These are phyloP conservation scores for Saccharomycopsis fermentans DNA, from an alignment of 805 yeast species.

Conservation along the genomic window DNA sequence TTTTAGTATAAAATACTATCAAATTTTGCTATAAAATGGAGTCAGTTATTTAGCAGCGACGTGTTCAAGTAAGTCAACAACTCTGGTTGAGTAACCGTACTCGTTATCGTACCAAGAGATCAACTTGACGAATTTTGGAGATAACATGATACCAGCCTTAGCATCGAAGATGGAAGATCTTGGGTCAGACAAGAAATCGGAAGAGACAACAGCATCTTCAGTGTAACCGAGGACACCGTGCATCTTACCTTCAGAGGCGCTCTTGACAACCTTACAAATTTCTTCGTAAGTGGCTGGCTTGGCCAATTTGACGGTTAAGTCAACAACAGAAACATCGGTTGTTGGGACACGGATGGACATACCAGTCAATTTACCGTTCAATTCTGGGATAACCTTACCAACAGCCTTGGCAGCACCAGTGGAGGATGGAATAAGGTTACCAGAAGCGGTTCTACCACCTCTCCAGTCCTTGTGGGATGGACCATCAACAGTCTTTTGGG, in stretches of 20 bases:
- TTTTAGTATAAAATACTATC: no score
- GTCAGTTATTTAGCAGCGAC: not conserved
- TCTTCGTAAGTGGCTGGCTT: conserved; percentile 73
- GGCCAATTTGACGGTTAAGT: conserved; percentile 75
- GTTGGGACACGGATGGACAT: conserved; percentile 92
- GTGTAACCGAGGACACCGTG: conserved; percentile 85
- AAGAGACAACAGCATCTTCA: conserved; percentile 83
- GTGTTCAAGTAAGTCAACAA: conserved; percentile 60
- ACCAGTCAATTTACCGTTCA: conserved; percentile 91
- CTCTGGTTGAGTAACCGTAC: conserved; percentile 94
- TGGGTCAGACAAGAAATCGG: conserved; percentile 76
- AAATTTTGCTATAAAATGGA: no score
- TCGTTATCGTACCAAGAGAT: conserved; percentile 95
- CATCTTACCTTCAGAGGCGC: conserved; percentile 66
- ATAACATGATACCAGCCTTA: conserved; percentile 79
- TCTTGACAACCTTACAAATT: conserved; percentile 66
- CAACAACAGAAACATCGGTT: conserved; percentile 87
- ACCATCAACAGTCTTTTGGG: conserved; percentile 95
- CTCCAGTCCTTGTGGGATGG: conserved; percentile 98
- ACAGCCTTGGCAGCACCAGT: conserved; percentile 98
- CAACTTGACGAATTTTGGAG: conserved; percentile 84
- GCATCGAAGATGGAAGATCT: conserved; percentile 88
- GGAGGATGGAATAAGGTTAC: conserved; percentile 90
- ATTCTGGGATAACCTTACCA: conserved; percentile 86
- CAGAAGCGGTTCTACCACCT: conserved; percentile 96